A percentile compares a stretch with the other conserved stretches of the same genome.
phyloP scores from a whole-genome alignment of 257 asterid genomes.

The Datura wrightii region DNA sequence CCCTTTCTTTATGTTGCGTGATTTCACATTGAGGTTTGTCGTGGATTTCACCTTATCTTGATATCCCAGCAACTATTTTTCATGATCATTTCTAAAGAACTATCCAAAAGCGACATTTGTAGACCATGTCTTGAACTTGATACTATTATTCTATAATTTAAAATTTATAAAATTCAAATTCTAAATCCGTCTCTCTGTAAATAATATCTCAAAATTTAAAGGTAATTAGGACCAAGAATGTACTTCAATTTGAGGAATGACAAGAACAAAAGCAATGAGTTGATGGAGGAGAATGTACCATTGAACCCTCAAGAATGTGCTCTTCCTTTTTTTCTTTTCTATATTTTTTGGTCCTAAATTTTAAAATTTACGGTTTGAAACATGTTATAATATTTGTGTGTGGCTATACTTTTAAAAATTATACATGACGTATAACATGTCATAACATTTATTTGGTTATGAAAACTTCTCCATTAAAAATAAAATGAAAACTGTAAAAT shows the following conservation, averaged over 20 bases:
- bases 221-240: neutral
- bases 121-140: neutral
- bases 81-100: neutral
- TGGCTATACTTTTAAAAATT: neutral
- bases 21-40: neutral
- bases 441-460: neutral
- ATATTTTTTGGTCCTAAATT: neutral
- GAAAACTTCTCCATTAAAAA: neutral
- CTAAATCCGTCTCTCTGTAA: neutral
- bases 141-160: neutral
- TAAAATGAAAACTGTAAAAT: neutral
- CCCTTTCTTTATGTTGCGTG: neutral
- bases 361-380: neutral
- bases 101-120: neutral
- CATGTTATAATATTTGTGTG: neutral
- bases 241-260: neutral
- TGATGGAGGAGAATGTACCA: conserved; percentile 18
- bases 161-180: neutral
- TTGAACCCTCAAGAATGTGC: conserved; percentile 10
- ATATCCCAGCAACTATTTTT: neutral
- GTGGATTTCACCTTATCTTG: neutral
- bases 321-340: neutral
- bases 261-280: neutral
- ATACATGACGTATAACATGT: neutral
- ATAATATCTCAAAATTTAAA: neutral